Percentiles rank a stretch among this genome's conserved stretches.
phyloP scores from a whole-genome alignment of 192 early-diverging fungal genomes.

The Phycomyces blakesleeanus region DNA sequence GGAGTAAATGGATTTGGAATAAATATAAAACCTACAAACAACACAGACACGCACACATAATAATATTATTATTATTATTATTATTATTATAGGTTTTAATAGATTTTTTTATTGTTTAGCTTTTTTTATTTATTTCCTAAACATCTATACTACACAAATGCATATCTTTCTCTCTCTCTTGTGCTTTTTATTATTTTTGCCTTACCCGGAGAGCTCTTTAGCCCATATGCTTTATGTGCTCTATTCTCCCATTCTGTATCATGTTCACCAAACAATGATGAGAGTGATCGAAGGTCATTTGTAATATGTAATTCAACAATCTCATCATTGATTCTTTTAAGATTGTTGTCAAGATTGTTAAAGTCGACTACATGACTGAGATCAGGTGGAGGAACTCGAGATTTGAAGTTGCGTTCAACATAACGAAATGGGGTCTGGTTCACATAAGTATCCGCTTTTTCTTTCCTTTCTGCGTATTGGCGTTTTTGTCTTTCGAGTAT shows the following conservation, averaged over 20 bases:
- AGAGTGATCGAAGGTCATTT: slow-evolving; percentile 13
- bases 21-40: slow-evolving; percentile 77
- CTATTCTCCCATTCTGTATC: not conserved
- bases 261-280: slow-evolving; percentile 11
- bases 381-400: slow-evolving; percentile 47
- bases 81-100: too few species aligned
- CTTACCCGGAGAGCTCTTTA: slow-evolving; percentile 9
- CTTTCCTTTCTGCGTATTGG: slow-evolving; percentile 13
- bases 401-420: slow-evolving; percentile 60
- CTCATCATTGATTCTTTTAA: not conserved
- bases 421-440: slow-evolving; percentile 68
- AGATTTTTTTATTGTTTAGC: too few species aligned
- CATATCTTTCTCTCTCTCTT: not conserved
- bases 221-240: slow-evolving; percentile 1
- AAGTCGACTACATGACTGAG: slow-evolving; percentile 56
- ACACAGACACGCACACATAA: too few species aligned
- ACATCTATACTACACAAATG: slow-evolving; percentile 15
- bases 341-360: slow-evolving; percentile 18
- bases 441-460: slow-evolving; percentile 23
- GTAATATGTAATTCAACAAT: not conserved
- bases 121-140: too few species aligned
- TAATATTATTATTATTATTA: too few species aligned
- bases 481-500: slow-evolving; percentile 22
- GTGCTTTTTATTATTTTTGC: not conserved
- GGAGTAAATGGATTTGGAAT: slow-evolving; percentile 78